Percentiles rank a stretch among this genome's conserved stretches.
Evolutionary conservation across 164 flowering plant species (phyloP).

Genomic region (Magnolia sinica): DNA sequence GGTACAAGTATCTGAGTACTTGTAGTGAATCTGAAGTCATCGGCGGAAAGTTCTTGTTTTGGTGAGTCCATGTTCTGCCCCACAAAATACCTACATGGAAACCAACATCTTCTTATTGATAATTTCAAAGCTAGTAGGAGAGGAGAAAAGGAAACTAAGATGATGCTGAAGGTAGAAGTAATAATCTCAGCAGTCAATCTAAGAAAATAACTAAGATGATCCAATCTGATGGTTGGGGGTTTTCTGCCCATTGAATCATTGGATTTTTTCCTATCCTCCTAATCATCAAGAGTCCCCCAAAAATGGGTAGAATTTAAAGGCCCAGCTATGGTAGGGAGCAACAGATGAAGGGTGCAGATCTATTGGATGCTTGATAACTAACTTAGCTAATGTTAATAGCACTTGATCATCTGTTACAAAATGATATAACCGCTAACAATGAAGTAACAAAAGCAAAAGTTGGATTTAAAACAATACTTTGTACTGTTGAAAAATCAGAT

Average conservation of each 20-base stretch:
- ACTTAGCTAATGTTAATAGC: too few species aligned
- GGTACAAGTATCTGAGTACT: slow-evolving; percentile 25
- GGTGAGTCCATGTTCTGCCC: slow-evolving; percentile 25
- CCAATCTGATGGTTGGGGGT: too few species aligned
- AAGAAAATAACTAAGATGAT: not conserved
- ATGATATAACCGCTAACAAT: not conserved
- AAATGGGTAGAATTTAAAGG: too few species aligned
- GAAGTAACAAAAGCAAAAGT: not conserved
- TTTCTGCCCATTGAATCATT: too few species aligned
- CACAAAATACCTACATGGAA: slow-evolving; percentile 13
- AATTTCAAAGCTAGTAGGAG: not conserved
- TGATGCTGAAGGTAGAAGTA: not conserved
- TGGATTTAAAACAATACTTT: not conserved
- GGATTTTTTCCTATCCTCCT: too few species aligned
- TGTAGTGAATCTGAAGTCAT: slow-evolving; percentile 23
- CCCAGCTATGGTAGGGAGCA: too few species aligned
- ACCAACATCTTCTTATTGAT: too few species aligned
- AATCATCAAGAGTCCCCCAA: too few species aligned
- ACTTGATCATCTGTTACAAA: not conserved
- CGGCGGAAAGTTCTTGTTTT: slow-evolving; percentile 21
- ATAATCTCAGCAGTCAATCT: not conserved
- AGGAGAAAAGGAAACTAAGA: not conserved
- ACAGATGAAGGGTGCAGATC: too few species aligned
- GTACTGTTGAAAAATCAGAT: not conserved
- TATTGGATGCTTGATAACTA: too few species aligned